Conservation (phyloP, 208 protist genomes). For the Herpetomonas muscarum region DNA sequence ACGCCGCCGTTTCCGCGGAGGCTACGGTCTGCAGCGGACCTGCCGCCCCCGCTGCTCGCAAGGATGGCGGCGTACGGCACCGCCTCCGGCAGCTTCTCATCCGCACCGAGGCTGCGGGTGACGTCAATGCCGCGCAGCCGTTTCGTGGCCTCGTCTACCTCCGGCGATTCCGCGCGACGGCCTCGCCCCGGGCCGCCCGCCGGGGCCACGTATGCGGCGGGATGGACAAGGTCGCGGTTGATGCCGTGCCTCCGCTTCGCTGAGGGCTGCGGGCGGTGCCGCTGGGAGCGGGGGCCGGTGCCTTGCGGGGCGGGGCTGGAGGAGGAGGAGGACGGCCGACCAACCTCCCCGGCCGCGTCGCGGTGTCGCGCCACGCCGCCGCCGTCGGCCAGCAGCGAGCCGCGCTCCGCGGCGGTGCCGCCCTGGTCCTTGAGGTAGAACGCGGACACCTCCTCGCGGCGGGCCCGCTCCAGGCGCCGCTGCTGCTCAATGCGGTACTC, state of each 20-base stretch:
- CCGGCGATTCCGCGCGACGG: constrained; percentile 19
- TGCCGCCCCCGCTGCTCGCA: constrained; percentile 1
- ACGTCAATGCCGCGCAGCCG: constrained; percentile 77
- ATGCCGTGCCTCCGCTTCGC: constrained; percentile 31
- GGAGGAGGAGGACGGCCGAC: too few species aligned
- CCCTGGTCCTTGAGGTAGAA: constrained; percentile 78
- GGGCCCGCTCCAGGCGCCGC: constrained; percentile 29
- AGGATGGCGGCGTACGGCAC: constrained; percentile 53
- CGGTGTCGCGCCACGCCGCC: too few species aligned
- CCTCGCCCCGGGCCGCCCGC: constrained; percentile 1
- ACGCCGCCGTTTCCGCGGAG: neutral
- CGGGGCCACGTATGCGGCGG: constrained; percentile 36
- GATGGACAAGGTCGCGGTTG: constrained; percentile 59
- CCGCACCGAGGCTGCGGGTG: constrained; percentile 44
- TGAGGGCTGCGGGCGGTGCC: neutral
- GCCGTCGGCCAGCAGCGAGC: too few species aligned
- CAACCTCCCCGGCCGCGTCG: too few species aligned
- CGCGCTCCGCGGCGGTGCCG: too few species aligned
- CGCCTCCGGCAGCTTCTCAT: constrained; percentile 62
- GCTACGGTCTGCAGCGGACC: constrained; percentile 3
- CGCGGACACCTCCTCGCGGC: constrained; percentile 49
- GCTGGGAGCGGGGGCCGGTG: neutral
- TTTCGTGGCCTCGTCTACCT: constrained; percentile 76
- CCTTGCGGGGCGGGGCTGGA: neutral
- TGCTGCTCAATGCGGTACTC: constrained; percentile 53